Evolutionary conservation across 495 filamentous ascomycete species (phyloP), one percentile per base, ranked within the genome.

Genomic region (Margaritispora aquatica): DNA sequence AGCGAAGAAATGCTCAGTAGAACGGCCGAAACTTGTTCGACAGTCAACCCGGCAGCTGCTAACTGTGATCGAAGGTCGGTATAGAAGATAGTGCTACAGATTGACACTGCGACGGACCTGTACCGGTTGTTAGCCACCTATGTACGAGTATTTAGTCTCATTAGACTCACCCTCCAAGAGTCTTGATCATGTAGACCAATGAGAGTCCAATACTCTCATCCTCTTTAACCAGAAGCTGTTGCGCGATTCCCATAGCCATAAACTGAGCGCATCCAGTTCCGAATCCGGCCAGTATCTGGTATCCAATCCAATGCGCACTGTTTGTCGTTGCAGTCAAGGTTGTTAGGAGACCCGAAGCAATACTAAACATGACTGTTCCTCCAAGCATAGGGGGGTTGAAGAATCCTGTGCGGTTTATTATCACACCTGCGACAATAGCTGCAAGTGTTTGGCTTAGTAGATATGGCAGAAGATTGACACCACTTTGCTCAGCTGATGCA

Each of bases 311-410:
- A 17, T 51, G 34, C 9, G 15, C 31, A 13, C 20, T 48, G 11
- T 20, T 29, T 1, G 54, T 52, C 4, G 7, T 48, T 17, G 48
- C 21, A 1, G 47, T 26, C 5, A 71, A 66, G 1, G 69, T 71
- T 4, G 52, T 36, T 4, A 61, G 24, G 7, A 61, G 36, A 3
- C 59, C 59, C 20, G 44, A 88, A 23, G 90, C 91, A 2, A 80
- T 77, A 0, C 62, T n/a, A 5, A 26, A 17, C n/a, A 73, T n/a
- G 23, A 57, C 67, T 2, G 64, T 53, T 20, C 69, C 61, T 4
- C 61, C 20, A 2, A 71, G 38, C n/a, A 72, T 44, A 29, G 73
- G 60, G 0, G 74, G 75, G 46, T 26, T 27, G 19, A 31, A 62
- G 22, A 36, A 17, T 60, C 74, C 73, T 5, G 63, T 66, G 9